These are phyloP conservation scores for Ophiostoma ulmi DNA, from an alignment of 2,329 filamentous ascomycete species.

Conservation along the genomic window DNA sequence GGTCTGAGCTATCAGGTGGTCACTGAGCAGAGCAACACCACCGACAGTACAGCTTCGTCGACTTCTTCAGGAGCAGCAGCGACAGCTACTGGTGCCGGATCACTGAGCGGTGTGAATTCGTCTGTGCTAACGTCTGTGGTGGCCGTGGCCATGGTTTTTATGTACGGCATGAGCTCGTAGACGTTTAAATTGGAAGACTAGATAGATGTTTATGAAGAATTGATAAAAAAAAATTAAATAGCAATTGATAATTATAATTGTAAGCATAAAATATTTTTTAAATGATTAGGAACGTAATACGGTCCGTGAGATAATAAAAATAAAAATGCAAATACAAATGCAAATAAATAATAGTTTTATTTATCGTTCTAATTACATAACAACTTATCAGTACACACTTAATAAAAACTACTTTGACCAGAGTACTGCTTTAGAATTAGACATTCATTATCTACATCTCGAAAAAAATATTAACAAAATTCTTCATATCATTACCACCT, in stretches of 20 bases:
- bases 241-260: not conserved
- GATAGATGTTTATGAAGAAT: not conserved
- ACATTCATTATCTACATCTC: accelerated
- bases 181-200: not conserved
- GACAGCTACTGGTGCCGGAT: slow-evolving; percentile 21
- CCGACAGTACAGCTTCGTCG: not conserved
- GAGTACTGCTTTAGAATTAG: not conserved
- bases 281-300: too few species aligned
- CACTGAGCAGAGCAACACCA: slow-evolving; percentile 31
- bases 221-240: not conserved
- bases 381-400: too few species aligned
- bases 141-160: slow-evolving; percentile 39
- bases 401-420: not conserved
- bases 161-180: slow-evolving; percentile 36
- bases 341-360: too few species aligned
- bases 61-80: not conserved
- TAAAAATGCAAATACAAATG: too few species aligned
- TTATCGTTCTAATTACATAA: not conserved
- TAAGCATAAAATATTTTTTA: too few species aligned
- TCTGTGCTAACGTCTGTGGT: slow-evolving; percentile 35
- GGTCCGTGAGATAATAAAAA: too few species aligned
- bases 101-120: slow-evolving; percentile 28
- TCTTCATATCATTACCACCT: not conserved
- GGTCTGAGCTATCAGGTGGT: slow-evolving; percentile 43
- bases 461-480: not conserved